These are phyloP conservation scores for Cochlearia excelsa DNA, from an alignment of 345 rosid species.

Conservation along the genomic window DNA sequence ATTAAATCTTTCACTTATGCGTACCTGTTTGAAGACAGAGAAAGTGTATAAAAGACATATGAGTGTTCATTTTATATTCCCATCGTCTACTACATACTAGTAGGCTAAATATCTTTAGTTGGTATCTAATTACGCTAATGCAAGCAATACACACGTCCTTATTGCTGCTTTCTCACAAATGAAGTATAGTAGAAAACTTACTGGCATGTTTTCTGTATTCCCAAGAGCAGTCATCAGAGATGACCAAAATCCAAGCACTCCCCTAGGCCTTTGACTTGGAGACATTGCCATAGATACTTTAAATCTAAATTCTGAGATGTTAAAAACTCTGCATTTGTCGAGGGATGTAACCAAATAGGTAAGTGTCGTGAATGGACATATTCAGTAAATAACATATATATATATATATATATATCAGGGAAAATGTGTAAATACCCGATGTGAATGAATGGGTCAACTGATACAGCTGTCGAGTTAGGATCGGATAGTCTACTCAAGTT, in stretches of 20 bases:
- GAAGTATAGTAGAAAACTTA: constrained; percentile 40
- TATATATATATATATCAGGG: background rate
- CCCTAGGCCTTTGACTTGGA: constrained; percentile 92
- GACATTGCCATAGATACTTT: constrained; percentile 97
- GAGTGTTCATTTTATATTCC: background rate
- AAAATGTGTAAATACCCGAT: constrained; percentile 56
- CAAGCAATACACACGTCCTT: constrained; percentile 12
- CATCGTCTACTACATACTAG: background rate
- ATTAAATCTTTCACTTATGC: constrained; percentile 70
- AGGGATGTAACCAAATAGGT: constrained; percentile 19
- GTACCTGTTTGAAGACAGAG: constrained; percentile 54
- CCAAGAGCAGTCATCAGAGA: constrained; percentile 99
- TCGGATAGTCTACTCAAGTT: constrained; percentile 66
- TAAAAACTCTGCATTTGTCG: constrained; percentile 63
- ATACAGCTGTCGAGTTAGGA: constrained; percentile 68
- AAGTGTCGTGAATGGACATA: constrained; percentile 7
- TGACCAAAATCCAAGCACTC: constrained; percentile 98
- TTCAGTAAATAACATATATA: background rate
- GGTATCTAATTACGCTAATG: constrained; percentile 8
- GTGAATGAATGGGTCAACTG: constrained; percentile 94
- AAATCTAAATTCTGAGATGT: constrained; percentile 84
- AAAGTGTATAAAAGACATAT: background rate
- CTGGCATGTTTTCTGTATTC: constrained; percentile 96
- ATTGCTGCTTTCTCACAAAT: background rate
- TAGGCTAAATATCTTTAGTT: background rate